These are phyloP conservation scores for Bruguiera hainesii DNA, from an alignment of 441 rosid species.

Conservation along the genomic window DNA sequence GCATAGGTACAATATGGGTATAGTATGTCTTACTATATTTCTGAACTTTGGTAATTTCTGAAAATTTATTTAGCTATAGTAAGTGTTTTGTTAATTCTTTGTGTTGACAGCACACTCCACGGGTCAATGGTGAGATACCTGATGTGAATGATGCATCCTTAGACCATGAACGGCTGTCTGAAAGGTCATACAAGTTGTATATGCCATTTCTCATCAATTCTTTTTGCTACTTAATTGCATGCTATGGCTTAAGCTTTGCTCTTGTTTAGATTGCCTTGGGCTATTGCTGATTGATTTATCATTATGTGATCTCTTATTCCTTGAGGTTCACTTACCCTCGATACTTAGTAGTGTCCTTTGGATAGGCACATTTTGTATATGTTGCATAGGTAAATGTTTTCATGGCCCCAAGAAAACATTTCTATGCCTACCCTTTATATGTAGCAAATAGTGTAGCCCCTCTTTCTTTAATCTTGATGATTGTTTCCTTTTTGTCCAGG, in stretches of 20 bases:
- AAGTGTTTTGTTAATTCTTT: constrained; percentile 9
- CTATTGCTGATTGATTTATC: background rate
- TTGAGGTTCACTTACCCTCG: background rate
- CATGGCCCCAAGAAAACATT: background rate
- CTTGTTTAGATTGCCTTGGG: background rate
- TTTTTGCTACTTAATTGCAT: background rate
- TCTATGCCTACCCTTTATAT: background rate
- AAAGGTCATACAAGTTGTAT: constrained; percentile 46
- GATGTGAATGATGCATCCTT: constrained; percentile 78
- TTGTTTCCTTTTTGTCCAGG: constrained; percentile 36
- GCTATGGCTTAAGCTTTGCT: background rate
- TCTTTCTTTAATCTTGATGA: constrained; percentile 2
- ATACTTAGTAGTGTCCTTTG: constrained; percentile 6
- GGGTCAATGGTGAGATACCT: constrained; percentile 76
- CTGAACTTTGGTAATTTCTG: background rate
- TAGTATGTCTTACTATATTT: background rate
- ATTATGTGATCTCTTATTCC: background rate
- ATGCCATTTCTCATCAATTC: constrained; percentile 5
- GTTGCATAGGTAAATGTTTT: constrained; percentile 1
- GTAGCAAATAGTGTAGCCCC: background rate
- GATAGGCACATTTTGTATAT: constrained; percentile 3
- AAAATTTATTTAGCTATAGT: background rate
- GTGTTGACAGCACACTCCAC: constrained; percentile 86
- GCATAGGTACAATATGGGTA: too few species aligned
- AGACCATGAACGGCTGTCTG: constrained; percentile 87